Evolutionary conservation across 176 grass and related monocot species (phyloP).

Genomic region (Carex parvula): DNA sequence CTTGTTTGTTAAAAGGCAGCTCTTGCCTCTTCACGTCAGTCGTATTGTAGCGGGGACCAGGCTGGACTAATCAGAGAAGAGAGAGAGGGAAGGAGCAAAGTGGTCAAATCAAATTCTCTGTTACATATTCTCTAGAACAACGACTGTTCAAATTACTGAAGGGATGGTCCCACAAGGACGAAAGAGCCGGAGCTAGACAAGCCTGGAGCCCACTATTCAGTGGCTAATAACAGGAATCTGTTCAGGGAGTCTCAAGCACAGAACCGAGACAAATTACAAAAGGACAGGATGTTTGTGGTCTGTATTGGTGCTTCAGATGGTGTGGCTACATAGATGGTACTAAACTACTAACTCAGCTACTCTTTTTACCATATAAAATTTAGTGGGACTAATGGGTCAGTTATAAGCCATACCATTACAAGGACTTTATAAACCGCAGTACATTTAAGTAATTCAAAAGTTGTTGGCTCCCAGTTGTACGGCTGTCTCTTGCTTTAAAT

Average conservation of each 20-base stretch:
- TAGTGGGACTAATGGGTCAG: background rate
- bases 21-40: background rate
- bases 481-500: background rate
- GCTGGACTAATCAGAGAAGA: background rate
- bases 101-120: background rate
- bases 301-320: background rate
- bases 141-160: background rate
- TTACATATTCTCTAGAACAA: background rate
- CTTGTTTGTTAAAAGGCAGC: conserved; percentile 18
- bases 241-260: background rate
- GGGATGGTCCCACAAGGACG: background rate
- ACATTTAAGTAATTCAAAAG: background rate
- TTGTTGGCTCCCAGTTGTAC: background rate
- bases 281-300: background rate
- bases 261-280: background rate
- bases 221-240: background rate
- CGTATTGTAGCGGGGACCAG: background rate
- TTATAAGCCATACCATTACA: background rate
- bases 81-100: background rate
- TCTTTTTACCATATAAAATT: background rate
- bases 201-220: background rate
- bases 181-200: background rate
- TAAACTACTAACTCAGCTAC: background rate
- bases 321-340: background rate
- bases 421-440: background rate